phyloP scores from a whole-genome alignment of 2,329 filamentous ascomycete genomes.

The Gyromitra esculenta region DNA sequence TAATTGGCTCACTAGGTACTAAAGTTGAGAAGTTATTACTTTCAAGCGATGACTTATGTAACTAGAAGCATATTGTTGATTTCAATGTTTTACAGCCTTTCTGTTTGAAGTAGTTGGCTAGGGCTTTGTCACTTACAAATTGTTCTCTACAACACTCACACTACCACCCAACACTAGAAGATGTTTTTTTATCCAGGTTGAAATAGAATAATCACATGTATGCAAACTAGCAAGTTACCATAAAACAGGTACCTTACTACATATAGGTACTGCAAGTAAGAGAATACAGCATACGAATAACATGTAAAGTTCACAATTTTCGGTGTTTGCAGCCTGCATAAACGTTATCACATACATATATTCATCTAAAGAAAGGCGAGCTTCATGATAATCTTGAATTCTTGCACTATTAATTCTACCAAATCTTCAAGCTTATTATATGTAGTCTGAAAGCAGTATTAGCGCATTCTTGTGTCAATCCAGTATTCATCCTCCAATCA shows the following conservation, averaged over 20 bases:
- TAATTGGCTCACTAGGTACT: constrained; percentile 4
- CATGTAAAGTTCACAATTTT: no score
- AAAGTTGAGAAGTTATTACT: neutral
- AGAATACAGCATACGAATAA: no score
- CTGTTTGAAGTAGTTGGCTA: neutral
- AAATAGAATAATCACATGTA: no score
- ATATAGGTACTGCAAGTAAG: no score
- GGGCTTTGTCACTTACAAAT: neutral
- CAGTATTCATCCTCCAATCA: neutral
- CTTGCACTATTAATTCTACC: neutral
- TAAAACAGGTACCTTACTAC: neutral
- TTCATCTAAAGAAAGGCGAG: neutral
- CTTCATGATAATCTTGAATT: neutral
- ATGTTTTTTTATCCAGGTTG: no score
- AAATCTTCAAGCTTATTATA: neutral
- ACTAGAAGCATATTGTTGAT: neutral
- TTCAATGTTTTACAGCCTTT: neutral
- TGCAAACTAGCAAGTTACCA: neutral
- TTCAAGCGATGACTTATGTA: neutral
- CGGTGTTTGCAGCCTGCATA: no score
- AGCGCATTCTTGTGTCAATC: neutral
- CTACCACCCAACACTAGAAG: no score
- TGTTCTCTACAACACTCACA: neutral
- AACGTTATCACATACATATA: no score
- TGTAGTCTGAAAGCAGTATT: neutral